Evolutionary conservation across 1,284 basidiomycete species (phyloP).

Genomic region (Tremellales sp.): DNA sequence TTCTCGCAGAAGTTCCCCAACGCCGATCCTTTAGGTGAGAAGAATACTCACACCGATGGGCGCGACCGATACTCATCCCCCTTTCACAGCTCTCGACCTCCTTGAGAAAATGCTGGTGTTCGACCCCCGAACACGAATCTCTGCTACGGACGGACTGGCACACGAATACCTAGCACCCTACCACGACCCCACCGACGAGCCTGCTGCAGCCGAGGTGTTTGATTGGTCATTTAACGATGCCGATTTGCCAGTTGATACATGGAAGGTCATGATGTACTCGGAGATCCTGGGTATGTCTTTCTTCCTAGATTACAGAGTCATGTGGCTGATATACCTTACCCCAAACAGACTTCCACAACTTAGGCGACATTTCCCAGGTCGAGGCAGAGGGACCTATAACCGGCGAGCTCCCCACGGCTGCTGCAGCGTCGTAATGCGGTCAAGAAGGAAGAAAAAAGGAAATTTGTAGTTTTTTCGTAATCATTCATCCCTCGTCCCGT

Average conservation of each 20-base stretch:
- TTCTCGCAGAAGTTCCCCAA: slow-evolving; percentile 92
- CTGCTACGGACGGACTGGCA: slow-evolving; percentile 80
- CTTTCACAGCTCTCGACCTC: slow-evolving; percentile 73
- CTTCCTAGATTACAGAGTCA: background rate
- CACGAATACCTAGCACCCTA: slow-evolving; percentile 97
- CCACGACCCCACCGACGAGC: slow-evolving; percentile 98
- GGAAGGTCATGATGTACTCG: slow-evolving; percentile 99
- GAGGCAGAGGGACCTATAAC: slow-evolving; percentile 48
- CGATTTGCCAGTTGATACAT: slow-evolving; percentile 97
- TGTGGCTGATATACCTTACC: background rate
- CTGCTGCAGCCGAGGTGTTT: slow-evolving; percentile 88
- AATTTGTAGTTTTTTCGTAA: too few species aligned
- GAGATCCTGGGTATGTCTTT: slow-evolving; percentile 76
- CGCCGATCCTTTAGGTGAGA: slow-evolving; percentile 74
- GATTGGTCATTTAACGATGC: slow-evolving; percentile 99
- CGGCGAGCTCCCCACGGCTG: slow-evolving; percentile 33
- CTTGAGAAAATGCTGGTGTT: slow-evolving; percentile 99
- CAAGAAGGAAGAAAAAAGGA: too few species aligned
- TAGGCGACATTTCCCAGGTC: slow-evolving; percentile 47
- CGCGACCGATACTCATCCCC: background rate
- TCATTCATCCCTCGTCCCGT: too few species aligned
- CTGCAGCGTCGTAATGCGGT: slow-evolving; percentile 26
- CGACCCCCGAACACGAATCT: slow-evolving; percentile 94
- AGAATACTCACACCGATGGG: background rate
- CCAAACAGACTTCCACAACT: slow-evolving; percentile 53